Evolutionary conservation across 345 rosid genomes (phyloP), one percentile per base, ranked within the genome.

Genomic region (Boechera divaricarpa): DNA sequence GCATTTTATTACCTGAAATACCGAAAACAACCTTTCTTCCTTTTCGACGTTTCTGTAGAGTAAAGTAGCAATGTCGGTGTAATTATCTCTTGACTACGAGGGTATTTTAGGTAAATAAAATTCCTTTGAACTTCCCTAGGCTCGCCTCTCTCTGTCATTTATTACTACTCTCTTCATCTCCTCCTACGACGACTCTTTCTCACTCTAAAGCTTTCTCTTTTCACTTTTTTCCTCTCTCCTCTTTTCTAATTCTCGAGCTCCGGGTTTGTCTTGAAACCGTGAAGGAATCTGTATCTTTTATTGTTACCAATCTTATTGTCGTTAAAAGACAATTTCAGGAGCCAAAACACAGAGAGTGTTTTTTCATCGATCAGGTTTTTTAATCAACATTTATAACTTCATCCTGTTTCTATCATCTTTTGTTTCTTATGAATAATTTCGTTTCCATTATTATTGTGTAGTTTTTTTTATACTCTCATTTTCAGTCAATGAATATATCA

Each of bases 41-140:
- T 42, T 18, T 29, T 39, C 35, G 53, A 31, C 32, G 58, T 65
- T 39, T 68, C 68, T 54, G 70, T 39, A 18, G 28, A 26, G 55
- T 59, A 33, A 49, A 60, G 69, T 61, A 42, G 24, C 68, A 49
- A 39, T 70, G 77, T 71, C 77, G 81, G 76, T 65, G 81, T 78
- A 65, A 78, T 65, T 71, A 66, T 15, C 38, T 41, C 58, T 0
- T 52, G n/a, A 13, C 6, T 9, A 5, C 2, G 60, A 78, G 82
- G 78, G 74, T 44, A 55, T 1, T 58, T 32, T 52, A 11, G 10
- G 70, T 44, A 39, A 41, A 5, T 0, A 9, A 0, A 12, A 1
- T 21, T 26, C 77, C 35, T 80, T 82, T 69, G 41, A 77, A 66
- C 76, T 83, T 70, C 83, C 81, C 78, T 67, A 69, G 68, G 76